Evolutionary conservation across 148 eudicot genomes (phyloP).

Genomic region (Amaranthus hypochondriacus): DNA sequence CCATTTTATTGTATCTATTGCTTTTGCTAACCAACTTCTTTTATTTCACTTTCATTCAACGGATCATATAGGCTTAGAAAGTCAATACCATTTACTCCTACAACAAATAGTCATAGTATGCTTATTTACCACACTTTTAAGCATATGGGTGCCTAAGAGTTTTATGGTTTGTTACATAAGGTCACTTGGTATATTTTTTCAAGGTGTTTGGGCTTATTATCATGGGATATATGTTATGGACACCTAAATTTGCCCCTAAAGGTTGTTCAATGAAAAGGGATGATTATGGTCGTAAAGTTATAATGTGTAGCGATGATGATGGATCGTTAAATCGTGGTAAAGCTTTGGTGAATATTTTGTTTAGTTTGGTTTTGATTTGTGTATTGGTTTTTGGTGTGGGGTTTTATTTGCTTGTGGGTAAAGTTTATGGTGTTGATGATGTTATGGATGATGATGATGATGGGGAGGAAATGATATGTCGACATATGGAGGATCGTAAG

Average conservation of each 20-base stretch:
- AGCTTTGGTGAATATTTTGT: constrained; percentile 39
- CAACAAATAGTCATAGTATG: constrained; percentile 30
- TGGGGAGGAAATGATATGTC: constrained; percentile 14
- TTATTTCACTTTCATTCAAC: constrained; percentile 48
- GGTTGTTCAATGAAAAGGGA: constrained; percentile 29
- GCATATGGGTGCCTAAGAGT: constrained; percentile 28
- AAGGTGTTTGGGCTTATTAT: constrained; percentile 42
- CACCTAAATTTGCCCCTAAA: constrained; percentile 32
- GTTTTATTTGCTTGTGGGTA: constrained; percentile 20
- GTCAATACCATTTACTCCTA: constrained; percentile 42
- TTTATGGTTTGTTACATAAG: constrained; percentile 29
- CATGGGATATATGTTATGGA: constrained; percentile 44
- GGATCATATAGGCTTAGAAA: constrained; percentile 41
- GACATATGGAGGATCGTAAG: constrained; percentile 15
- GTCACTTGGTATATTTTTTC: constrained; percentile 31
- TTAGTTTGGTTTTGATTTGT: constrained; percentile 36
- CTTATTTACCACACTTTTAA: constrained; percentile 28
- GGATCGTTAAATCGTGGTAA: constrained; percentile 30
- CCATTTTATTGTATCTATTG: constrained; percentile 24
- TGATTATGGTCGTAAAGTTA: constrained; percentile 17
- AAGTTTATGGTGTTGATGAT: constrained; percentile 13
- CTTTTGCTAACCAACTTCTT: constrained; percentile 36
- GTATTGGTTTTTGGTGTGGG: constrained; percentile 25
- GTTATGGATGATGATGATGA: neutral
- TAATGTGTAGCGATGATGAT: constrained; percentile 20